Percentiles rank a stretch among this genome's conserved stretches.
phyloP scores from a whole-genome alignment of 148 eudicot species.

The Vaccinium vitisidaea region DNA sequence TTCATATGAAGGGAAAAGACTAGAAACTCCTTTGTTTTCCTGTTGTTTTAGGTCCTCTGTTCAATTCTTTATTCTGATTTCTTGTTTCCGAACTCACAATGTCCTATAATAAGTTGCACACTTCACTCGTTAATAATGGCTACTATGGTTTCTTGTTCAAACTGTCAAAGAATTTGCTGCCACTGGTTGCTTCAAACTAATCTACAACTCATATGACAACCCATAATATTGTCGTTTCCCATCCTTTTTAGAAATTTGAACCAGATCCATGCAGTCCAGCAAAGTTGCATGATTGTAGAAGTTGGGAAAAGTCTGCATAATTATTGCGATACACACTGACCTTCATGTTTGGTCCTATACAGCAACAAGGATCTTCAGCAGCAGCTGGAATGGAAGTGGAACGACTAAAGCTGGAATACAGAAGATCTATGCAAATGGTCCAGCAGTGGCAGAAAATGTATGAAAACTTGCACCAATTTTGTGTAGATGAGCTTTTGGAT shows the following conservation, averaged over 20 bases:
- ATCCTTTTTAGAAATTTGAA: not conserved
- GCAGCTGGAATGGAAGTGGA: constrained; percentile 83
- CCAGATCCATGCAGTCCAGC: not conserved
- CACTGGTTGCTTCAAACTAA: no score
- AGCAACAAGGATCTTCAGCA: constrained; percentile 88
- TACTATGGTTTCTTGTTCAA: no score
- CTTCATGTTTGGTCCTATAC: constrained; percentile 15
- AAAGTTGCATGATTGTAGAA: constrained; percentile 1
- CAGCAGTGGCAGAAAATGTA: constrained; percentile 75
- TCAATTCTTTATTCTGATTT: not conserved
- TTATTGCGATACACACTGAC: not conserved
- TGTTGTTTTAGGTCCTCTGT: not conserved
- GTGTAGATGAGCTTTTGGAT: constrained; percentile 63
- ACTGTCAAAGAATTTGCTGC: no score
- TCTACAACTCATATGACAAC: no score
- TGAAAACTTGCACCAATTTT: constrained; percentile 64
- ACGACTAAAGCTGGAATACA: constrained; percentile 56
- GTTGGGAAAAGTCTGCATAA: not conserved
- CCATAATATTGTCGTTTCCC: not conserved
- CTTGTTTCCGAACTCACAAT: not conserved
- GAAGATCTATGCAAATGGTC: constrained; percentile 56
- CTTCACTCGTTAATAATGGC: no score
- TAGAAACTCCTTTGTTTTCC: no score
- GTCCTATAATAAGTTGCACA: not conserved
- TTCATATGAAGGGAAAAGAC: no score